These are phyloP conservation scores for Talaromyces pinophilus DNA, from an alignment of 2,329 filamentous ascomycete species.

Conservation along the genomic window DNA sequence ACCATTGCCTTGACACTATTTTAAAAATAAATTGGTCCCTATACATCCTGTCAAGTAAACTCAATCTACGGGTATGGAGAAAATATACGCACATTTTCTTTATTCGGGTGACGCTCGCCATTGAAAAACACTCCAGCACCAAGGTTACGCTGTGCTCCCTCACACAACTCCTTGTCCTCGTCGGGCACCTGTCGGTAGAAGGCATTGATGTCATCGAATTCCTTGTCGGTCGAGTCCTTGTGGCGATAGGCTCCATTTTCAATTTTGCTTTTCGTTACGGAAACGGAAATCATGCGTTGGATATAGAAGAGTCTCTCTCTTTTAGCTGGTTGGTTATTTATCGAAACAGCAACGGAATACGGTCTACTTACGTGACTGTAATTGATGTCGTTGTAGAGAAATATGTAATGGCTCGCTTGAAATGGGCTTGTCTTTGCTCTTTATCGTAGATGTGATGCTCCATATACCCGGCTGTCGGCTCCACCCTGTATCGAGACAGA, in stretches of 20 bases:
- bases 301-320: conserved; percentile 59
- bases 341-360: neutral
- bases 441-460: conserved; percentile 51
- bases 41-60: neutral
- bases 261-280: conserved; percentile 56
- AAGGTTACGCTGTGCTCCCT: conserved; percentile 60
- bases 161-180: conserved; percentile 65
- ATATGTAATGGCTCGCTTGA: conserved; percentile 41
- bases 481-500: conserved; percentile 55
- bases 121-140: conserved; percentile 62
- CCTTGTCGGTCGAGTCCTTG: conserved; percentile 58
- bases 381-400: conserved; percentile 40
- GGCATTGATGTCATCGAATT: conserved; percentile 58
- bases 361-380: conserved; percentile 34
- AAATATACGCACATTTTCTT: conserved; percentile 52
- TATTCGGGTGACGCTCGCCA: conserved; percentile 60
- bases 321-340: neutral
- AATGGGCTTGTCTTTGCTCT: conserved; percentile 51
- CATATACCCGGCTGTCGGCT: conserved; percentile 52
- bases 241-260: conserved; percentile 66
- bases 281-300: conserved; percentile 61
- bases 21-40: conserved; percentile 57
- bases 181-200: conserved; percentile 65
- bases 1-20: conserved; percentile 53
- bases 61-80: neutral